Percentiles rank a stretch among this genome's conserved stretches.
phyloP scores from a whole-genome alignment of 2,329 filamentous ascomycete genomes.

The Pestalotiopsis sp. region DNA sequence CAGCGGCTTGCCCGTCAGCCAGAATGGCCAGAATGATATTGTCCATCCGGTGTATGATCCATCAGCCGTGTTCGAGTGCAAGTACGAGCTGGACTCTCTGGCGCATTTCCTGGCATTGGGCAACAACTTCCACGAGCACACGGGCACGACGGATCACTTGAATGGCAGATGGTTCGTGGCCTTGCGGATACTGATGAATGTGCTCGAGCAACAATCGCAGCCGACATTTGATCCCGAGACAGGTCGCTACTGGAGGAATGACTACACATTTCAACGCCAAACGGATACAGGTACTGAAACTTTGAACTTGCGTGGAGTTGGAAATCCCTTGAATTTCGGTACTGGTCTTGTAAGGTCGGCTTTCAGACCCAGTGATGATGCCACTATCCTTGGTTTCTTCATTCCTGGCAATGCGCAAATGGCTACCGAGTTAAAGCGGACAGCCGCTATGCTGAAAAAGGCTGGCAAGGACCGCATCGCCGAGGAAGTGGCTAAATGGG shows the following conservation, averaged over 20 bases:
- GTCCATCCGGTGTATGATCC: constrained; percentile 90
- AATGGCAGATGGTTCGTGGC: constrained; percentile 79
- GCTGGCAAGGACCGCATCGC: constrained; percentile 58
- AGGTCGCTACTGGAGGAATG: constrained; percentile 67
- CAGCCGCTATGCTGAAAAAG: constrained; percentile 68
- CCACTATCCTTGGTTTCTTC: constrained; percentile 90
- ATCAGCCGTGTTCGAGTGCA: constrained; percentile 91
- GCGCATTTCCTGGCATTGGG: constrained; percentile 85
- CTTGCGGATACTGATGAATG: constrained; percentile 71
- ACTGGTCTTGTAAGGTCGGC: constrained; percentile 89
- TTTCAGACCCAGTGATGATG: constrained; percentile 93
- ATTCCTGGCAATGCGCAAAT: constrained; percentile 98
- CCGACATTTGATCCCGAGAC: constrained; percentile 77
- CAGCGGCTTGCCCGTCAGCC: constrained; percentile 70
- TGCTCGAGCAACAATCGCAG: constrained; percentile 77
- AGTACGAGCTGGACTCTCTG: constrained; percentile 96
- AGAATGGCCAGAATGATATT: constrained; percentile 79
- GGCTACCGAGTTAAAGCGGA: constrained; percentile 80
- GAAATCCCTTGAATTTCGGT: constrained; percentile 85
- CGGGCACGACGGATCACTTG: constrained; percentile 77
- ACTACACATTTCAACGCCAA: constrained; percentile 83
- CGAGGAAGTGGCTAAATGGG: constrained; percentile 59
- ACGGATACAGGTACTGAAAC: constrained; percentile 90
- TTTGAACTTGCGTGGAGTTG: constrained; percentile 76
- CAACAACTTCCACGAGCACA: constrained; percentile 85